Evolutionary conservation across 176 grass and related monocot species (phyloP).

Genomic region (Thinopyrum elongatum): DNA sequence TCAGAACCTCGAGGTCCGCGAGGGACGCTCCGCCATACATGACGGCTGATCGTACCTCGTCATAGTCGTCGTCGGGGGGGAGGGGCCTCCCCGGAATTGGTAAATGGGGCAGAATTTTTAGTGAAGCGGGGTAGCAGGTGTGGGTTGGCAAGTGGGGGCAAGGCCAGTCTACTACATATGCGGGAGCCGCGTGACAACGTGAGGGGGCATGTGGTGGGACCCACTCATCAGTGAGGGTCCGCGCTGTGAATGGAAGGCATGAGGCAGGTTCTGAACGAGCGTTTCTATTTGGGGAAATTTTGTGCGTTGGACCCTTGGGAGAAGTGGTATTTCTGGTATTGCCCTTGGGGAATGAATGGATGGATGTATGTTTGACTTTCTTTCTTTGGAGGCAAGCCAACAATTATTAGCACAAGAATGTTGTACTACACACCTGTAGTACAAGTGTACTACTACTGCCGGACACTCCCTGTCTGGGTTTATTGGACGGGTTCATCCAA

Average conservation of each 20-base stretch:
- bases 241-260: background rate
- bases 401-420: too few species aligned
- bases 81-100: background rate
- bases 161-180: background rate
- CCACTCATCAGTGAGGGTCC: background rate
- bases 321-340: too few species aligned
- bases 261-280: background rate
- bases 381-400: too few species aligned
- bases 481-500: too few species aligned
- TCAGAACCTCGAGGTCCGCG: slow-evolving; percentile 28
- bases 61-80: background rate
- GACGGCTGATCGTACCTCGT: background rate
- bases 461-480: too few species aligned
- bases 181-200: background rate
- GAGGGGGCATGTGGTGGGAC: background rate
- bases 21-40: slow-evolving; percentile 88
- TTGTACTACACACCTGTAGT: too few species aligned
- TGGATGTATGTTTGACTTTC: too few species aligned
- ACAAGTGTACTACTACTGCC: too few species aligned
- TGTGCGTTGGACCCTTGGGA: background rate
- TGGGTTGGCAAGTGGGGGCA: background rate
- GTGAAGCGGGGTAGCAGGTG: background rate
- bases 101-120: background rate
- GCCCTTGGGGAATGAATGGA: too few species aligned
- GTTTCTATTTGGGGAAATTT: background rate